Conservation (phyloP, 768 basidiomycete genomes). For the Sporobolomyces pararoseus region DNA sequence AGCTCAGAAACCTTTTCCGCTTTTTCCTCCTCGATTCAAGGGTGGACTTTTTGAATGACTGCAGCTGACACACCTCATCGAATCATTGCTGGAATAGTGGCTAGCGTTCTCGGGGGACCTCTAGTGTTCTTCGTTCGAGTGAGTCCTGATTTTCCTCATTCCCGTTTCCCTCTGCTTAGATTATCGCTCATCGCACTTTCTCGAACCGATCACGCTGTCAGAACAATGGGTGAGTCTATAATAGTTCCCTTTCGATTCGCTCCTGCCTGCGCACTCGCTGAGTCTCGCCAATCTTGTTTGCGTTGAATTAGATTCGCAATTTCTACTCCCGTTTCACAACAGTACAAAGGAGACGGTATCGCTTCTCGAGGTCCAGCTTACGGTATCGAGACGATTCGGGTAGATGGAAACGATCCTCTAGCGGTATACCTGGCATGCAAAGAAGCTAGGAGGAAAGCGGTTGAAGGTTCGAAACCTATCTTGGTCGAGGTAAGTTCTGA, state of each 20-base stretch:
- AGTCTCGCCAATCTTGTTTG: background rate
- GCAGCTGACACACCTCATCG: no score
- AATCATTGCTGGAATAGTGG: no score
- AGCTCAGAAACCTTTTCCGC: slow-evolving; percentile 49
- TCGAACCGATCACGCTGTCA: no score
- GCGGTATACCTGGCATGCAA: slow-evolving; percentile 72
- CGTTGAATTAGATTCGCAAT: slow-evolving; percentile 67
- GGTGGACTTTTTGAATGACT: no score
- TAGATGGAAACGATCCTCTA: slow-evolving; percentile 83
- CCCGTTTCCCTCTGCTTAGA: no score
- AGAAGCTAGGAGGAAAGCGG: slow-evolving; percentile 66
- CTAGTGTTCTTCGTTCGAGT: slow-evolving; percentile 42
- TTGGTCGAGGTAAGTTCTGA: slow-evolving; percentile 58
- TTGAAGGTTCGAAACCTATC: slow-evolving; percentile 75
- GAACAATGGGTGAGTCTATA: slow-evolving; percentile 33
- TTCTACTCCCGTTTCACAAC: slow-evolving; percentile 82
- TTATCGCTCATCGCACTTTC: no score
- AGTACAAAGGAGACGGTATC: slow-evolving; percentile 88
- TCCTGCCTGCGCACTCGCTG: background rate
- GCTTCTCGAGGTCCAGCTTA: slow-evolving; percentile 87
- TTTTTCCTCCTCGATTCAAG: no score
- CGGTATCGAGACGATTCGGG: slow-evolving; percentile 83
- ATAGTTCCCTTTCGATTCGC: background rate
- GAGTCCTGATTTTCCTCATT: background rate
- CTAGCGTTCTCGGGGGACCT: slow-evolving; percentile 51